These are phyloP conservation scores for Mycogone perniciosa DNA, from an alignment of 2,329 filamentous ascomycete species.

Conservation along the genomic window DNA sequence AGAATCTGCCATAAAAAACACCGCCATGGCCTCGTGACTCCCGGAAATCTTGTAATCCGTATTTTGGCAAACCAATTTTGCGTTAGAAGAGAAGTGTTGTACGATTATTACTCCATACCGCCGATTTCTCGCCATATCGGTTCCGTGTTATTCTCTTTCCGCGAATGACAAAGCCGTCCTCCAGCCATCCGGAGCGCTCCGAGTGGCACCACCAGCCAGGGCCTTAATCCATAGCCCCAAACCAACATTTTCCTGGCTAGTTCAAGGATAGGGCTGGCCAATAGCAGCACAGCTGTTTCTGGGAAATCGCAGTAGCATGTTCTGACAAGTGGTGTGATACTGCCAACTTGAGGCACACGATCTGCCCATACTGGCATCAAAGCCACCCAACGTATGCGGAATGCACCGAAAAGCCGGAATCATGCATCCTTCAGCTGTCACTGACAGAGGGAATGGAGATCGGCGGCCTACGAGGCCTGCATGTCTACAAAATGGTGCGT, in stretches of 20 bases:
- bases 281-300: slow-evolving; percentile 1
- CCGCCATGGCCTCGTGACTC: no score
- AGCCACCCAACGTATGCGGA: slow-evolving; percentile 1
- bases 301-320: slow-evolving; percentile 2
- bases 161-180: not conserved
- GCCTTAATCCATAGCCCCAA: not conserved
- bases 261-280: not conserved
- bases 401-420: not conserved
- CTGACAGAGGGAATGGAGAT: not conserved
- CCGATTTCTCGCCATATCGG: not conserved
- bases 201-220: slow-evolving; percentile 10
- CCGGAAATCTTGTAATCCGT: no score
- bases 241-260: not conserved
- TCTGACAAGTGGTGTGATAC: slow-evolving; percentile 12
- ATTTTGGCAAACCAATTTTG: no score
- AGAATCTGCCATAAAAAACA: no score
- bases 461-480: slow-evolving; percentile 3
- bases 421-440: not conserved
- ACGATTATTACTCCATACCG: no score
- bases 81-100: no score
- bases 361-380: slow-evolving; percentile 5
- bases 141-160: not conserved
- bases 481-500: slow-evolving; percentile 6
- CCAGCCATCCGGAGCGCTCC: slow-evolving; percentile 6
- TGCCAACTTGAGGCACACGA: not conserved